phyloP scores from a whole-genome alignment of 192 early-diverging fungal genomes.

The Allomyces macrogynus region DNA sequence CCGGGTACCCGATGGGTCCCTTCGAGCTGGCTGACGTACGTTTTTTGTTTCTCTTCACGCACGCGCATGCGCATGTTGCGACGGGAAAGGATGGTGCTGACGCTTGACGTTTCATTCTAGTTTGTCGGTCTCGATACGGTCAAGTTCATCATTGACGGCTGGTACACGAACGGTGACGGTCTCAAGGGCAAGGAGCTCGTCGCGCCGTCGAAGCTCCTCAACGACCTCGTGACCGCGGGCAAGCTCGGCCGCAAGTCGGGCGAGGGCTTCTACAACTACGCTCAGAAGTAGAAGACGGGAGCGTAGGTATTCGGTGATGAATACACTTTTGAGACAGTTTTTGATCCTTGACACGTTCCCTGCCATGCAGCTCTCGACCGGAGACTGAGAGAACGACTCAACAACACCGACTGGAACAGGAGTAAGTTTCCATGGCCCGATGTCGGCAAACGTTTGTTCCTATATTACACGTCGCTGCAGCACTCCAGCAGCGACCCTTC shows the following conservation, averaged over 20 bases:
- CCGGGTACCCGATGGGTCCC: slow-evolving; percentile 92
- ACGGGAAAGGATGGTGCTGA: no score
- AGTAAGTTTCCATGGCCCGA: no score
- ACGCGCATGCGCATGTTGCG: no score
- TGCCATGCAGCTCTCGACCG: no score
- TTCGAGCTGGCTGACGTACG: slow-evolving; percentile 56
- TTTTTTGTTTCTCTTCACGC: not conserved
- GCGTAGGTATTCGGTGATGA: no score
- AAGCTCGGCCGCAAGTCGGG: slow-evolving; percentile 74
- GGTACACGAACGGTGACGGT: slow-evolving; percentile 64
- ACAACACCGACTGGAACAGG: no score
- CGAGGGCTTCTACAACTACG: slow-evolving; percentile 65
- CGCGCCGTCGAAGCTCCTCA: slow-evolving; percentile 40
- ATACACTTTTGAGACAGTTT: no score
- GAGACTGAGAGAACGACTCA: no score
- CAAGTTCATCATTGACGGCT: slow-evolving; percentile 89
- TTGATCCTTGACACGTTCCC: no score
- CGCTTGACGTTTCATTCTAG: slow-evolving; percentile 13
- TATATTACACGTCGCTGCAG: no score
- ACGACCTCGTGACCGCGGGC: slow-evolving; percentile 50
- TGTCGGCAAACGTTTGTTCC: no score
- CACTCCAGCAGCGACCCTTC: no score
- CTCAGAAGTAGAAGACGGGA: slow-evolving; percentile 6
- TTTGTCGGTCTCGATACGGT: slow-evolving; percentile 89
- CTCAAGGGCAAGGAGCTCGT: slow-evolving; percentile 53